A percentile compares a stretch with the other conserved stretches of the same genome.
Evolutionary conservation across 75 land plant genomes (phyloP).

Genomic region (Picea glauca): DNA sequence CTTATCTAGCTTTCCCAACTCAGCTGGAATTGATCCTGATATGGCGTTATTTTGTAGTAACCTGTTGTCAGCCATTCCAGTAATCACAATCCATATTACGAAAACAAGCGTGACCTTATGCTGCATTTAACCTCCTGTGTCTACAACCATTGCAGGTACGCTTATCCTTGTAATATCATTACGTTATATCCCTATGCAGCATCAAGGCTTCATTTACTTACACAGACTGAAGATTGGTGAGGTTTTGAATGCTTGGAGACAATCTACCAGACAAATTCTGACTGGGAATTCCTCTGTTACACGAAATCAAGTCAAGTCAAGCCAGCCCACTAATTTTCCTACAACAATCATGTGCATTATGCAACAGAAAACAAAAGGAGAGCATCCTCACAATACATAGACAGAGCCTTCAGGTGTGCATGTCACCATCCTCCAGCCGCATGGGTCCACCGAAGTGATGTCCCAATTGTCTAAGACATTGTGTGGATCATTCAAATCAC

Average conservation of each 20-base stretch:
- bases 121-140: background rate
- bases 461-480: slow-evolving; percentile 68
- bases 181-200: background rate
- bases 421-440: slow-evolving; percentile 59
- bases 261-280: slow-evolving; percentile 51
- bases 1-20: slow-evolving; percentile 62
- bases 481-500: slow-evolving; percentile 37
- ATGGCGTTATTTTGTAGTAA: slow-evolving; percentile 81
- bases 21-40: slow-evolving; percentile 61
- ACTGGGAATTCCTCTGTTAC: slow-evolving; percentile 51
- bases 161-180: background rate
- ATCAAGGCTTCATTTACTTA: slow-evolving; percentile 17
- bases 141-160: background rate
- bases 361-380: no score
- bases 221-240: slow-evolving; percentile 56
- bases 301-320: no score
- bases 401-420: slow-evolving; percentile 46
- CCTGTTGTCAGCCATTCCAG: slow-evolving; percentile 27
- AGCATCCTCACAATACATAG: slow-evolving; percentile 32
- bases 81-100: background rate
- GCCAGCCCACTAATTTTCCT: no score
- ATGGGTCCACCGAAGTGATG: slow-evolving; percentile 55
- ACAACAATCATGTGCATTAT: no score
- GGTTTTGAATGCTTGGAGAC: slow-evolving; percentile 44
- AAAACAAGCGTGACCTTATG: background rate